A percentile compares a stretch with the other conserved stretches of the same genome.
Conservation (phyloP, 345 rosid species). For the Syzygium jambos region DNA sequence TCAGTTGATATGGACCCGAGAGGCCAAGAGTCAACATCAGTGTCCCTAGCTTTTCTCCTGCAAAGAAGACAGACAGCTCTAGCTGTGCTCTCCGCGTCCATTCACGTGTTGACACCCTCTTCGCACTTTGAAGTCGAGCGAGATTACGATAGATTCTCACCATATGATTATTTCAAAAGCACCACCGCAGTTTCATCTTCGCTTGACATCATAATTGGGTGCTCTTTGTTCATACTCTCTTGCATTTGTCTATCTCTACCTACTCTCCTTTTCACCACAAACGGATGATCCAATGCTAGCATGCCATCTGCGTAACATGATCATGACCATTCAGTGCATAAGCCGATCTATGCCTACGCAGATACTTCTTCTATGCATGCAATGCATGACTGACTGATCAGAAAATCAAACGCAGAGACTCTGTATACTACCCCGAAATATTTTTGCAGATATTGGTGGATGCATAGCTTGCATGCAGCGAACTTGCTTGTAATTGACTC, state of each 20-base stretch:
- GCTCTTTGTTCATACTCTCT: neutral
- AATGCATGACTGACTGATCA: neutral
- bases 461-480: neutral
- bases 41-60: neutral
- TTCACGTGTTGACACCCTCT: neutral
- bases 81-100: neutral
- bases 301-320: neutral
- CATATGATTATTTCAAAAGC: neutral
- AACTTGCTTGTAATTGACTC: neutral
- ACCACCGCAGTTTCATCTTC: neutral
- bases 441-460: neutral
- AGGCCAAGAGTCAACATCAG: neutral
- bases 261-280: neutral
- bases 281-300: neutral
- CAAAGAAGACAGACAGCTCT: neutral
- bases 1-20: neutral
- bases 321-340: neutral
- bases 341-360: neutral
- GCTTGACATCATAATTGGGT: neutral
- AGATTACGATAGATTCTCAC: neutral
- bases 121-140: neutral
- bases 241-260: neutral
- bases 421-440: neutral
- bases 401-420: neutral
- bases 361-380: neutral